phyloP scores from a whole-genome alignment of 768 basidiomycete genomes.

The Amanita polypyramis region DNA sequence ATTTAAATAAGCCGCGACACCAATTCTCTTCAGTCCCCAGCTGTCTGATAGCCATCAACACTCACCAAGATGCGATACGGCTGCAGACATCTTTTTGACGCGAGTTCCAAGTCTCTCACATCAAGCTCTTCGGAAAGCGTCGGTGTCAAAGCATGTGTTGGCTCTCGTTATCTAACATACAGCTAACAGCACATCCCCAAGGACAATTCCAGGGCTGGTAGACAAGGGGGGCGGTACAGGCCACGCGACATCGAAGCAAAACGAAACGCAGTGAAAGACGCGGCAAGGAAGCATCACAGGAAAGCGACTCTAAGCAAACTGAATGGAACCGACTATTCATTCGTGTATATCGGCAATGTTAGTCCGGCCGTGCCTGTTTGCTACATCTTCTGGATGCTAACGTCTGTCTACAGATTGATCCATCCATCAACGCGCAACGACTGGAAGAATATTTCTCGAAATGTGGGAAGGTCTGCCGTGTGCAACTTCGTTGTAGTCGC shows the following conservation, averaged over 20 bases:
- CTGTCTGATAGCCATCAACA: neutral
- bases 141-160: neutral
- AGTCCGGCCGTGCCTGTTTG: slow-evolving; percentile 13
- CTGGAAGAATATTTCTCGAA: slow-evolving; percentile 23
- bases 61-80: slow-evolving; percentile 4
- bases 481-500: slow-evolving; percentile 32
- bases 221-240: neutral
- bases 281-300: slow-evolving; percentile 19
- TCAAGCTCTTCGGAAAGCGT: neutral
- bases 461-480: slow-evolving; percentile 25
- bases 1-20: no score
- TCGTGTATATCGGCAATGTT: slow-evolving; percentile 57
- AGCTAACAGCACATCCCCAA: neutral
- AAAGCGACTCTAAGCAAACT: slow-evolving; percentile 11
- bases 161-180: neutral
- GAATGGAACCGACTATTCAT: slow-evolving; percentile 14
- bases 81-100: neutral
- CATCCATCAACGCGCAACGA: slow-evolving; percentile 22
- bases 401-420: slow-evolving; percentile 19
- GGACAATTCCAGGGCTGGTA: neutral
- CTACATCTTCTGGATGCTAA: slow-evolving; percentile 3
- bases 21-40: neutral
- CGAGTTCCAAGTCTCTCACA: neutral
- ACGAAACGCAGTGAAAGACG: slow-evolving; percentile 10
- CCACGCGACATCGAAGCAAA: slow-evolving; percentile 5